Evolutionary conservation across 768 basidiomycete genomes (phyloP), one percentile per base, ranked within the genome.

Genomic region (Lanmaoa pseudosensibilis): DNA sequence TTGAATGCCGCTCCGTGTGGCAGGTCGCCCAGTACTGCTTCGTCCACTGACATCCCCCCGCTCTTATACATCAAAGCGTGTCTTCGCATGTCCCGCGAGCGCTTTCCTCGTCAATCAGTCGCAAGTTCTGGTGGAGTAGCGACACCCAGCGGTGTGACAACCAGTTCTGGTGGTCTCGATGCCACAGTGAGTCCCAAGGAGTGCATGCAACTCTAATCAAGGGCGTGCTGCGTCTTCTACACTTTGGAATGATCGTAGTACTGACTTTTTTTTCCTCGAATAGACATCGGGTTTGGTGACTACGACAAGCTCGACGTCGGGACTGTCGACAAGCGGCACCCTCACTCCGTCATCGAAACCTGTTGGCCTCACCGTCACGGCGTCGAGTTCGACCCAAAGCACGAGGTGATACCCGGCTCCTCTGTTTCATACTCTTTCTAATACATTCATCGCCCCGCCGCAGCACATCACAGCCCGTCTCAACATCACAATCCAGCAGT

Each of bases 331-430:
- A 15, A 36, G 47, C 21, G 5, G 5, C 15, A 3, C 19, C 34
- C 36, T 5, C 3, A 18, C 21, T 18, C 5, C 16, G 5, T 48
- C 34, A 1, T 18, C 21, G 3, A 15, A 18, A 7, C n/a, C 48
- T n/a, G 34, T 23, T 5, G 15, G 4, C 13, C 4, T 1, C 37
- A 48, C 46, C 18, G 50, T 60, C 2, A 37, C 61, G n/a, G n/a
- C n/a, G 7, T 37, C 59, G 13, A 32, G 13, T 23, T 43, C 61
- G 36, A 21, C 51, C 13, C 13, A 16, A 12, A 52, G 59, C 33
- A 58, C 65, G 46, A 70, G 65, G 67, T 63, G 44, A 57, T 21
- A 12, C 6, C 9, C 13, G 3, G 1, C n/a, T 3, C 12, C 30
- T 9, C n/a, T 23, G 5, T 50, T 5, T 11, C 13, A 15, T 12